Percentiles rank a stretch among this genome's conserved stretches.
Evolutionary conservation across 1,139 yeast species (phyloP).

Genomic region (Petasospora rhodanensis): DNA sequence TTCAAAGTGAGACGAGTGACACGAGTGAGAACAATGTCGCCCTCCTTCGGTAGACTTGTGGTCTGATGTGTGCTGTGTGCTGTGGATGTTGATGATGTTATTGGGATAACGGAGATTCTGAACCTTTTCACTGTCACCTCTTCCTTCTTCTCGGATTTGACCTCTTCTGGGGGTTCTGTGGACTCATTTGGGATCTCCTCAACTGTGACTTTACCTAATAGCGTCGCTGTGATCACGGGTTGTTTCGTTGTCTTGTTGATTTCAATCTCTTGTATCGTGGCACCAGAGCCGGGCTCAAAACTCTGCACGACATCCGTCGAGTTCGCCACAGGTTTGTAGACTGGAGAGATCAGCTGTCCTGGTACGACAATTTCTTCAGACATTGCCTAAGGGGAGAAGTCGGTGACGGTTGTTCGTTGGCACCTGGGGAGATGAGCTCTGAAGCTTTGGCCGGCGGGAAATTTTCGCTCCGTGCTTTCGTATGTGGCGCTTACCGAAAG

Average conservation of each 20-base stretch:
- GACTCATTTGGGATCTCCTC: constrained; percentile 17
- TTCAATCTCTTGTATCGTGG: constrained; percentile 26
- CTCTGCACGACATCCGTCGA: constrained; percentile 28
- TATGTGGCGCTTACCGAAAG: too few relatives aligned
- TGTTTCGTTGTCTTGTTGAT: constrained; percentile 21
- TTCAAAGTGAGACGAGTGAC: constrained; percentile 60
- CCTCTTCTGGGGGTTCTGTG: too few relatives aligned
- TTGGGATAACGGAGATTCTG: constrained; percentile 20
- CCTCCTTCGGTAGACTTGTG: constrained; percentile 60
- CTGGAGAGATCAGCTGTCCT: constrained; percentile 63
- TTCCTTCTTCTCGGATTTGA: constrained; percentile 11
- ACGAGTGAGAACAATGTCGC: constrained; percentile 75
- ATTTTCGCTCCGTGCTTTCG: too few relatives aligned
- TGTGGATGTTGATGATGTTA: constrained; percentile 9
- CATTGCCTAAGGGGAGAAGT: too few relatives aligned
- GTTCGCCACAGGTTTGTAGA: constrained; percentile 14
- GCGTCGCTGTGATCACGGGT: constrained; percentile 58
- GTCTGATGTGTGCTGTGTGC: too few relatives aligned
- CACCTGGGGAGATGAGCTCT: too few relatives aligned
- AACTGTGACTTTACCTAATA: constrained; percentile 46
- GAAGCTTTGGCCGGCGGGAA: too few relatives aligned
- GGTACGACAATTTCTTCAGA: constrained; percentile 49
- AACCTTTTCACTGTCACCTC: constrained; percentile 15
- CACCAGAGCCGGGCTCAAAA: constrained; percentile 47
- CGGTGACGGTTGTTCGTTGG: not conserved